phyloP scores from a whole-genome alignment of 306 rosid genomes.

The Heteromeles arbutifolia region DNA sequence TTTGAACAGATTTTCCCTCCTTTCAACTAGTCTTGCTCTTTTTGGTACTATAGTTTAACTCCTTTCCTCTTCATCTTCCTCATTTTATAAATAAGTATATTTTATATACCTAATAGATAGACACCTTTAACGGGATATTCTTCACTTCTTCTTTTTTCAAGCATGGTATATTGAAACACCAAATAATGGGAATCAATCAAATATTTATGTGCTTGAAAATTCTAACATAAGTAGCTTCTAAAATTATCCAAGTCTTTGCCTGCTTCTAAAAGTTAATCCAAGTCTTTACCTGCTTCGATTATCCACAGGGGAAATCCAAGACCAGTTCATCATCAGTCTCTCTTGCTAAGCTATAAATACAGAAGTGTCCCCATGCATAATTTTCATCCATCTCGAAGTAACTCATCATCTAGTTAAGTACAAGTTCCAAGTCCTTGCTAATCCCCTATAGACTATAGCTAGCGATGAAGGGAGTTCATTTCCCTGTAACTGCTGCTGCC shows the following conservation, averaged over 20 bases:
- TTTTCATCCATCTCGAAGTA: neutral
- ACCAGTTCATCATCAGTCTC: neutral
- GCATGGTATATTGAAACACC: no score
- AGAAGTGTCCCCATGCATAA: neutral
- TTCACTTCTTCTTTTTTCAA: no score
- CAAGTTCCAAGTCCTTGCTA: neutral
- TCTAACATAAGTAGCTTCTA: no score
- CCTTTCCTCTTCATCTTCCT: no score
- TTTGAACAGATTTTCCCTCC: no score
- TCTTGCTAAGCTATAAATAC: neutral
- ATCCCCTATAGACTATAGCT: neutral
- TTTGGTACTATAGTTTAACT: no score
- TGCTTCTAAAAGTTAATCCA: neutral
- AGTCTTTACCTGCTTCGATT: neutral
- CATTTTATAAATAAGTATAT: no score
- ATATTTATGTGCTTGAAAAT: no score
- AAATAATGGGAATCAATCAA: no score
- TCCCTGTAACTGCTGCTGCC: neutral
- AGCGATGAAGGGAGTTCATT: neutral
- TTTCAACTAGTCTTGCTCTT: no score
- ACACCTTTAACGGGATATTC: no score
- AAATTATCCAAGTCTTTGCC: neutral
- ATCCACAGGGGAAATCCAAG: neutral
- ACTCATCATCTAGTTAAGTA: neutral
- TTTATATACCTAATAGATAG: no score